These are phyloP conservation scores for Ustilago bromivora DNA, from an alignment of 1,284 basidiomycete genomes.

Conservation along the genomic window DNA sequence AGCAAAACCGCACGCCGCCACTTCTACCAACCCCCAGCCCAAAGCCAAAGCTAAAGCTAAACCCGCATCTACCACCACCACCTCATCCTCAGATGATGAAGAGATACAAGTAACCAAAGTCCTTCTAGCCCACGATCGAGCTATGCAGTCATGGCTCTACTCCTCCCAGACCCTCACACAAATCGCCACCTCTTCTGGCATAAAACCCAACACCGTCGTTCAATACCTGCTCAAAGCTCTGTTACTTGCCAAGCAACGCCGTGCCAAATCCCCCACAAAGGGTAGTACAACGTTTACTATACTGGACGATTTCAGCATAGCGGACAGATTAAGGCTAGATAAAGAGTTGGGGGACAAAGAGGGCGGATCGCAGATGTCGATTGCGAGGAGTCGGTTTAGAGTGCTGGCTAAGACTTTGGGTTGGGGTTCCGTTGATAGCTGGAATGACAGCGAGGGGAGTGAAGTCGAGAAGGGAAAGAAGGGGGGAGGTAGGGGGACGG, in stretches of 20 bases:
- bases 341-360: conserved; percentile 10
- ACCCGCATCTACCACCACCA: not conserved
- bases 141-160: conserved; percentile 36
- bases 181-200: conserved; percentile 20
- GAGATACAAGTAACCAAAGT: conserved; percentile 18
- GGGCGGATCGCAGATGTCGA: not conserved
- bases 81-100: conserved; percentile 17
- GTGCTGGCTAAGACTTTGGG: conserved; percentile 19
- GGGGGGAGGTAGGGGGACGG: not conserved
- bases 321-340: conserved; percentile 11
- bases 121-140: conserved; percentile 33
- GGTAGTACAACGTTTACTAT: not conserved
- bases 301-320: conserved; percentile 17
- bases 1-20: not conserved
- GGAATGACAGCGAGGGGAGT: not conserved
- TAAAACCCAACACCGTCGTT: conserved; percentile 33
- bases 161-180: conserved; percentile 14
- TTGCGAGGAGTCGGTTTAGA: conserved; percentile 6
- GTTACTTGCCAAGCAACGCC: not conserved
- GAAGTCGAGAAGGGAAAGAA: not conserved
- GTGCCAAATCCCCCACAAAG: not conserved
- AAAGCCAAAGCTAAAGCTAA: not conserved
- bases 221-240: conserved; percentile 34
- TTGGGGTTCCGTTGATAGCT: conserved; percentile 2
- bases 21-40: not conserved